phyloP scores from a whole-genome alignment of 139 green algal genomes.

The Tetraselmis striata region DNA sequence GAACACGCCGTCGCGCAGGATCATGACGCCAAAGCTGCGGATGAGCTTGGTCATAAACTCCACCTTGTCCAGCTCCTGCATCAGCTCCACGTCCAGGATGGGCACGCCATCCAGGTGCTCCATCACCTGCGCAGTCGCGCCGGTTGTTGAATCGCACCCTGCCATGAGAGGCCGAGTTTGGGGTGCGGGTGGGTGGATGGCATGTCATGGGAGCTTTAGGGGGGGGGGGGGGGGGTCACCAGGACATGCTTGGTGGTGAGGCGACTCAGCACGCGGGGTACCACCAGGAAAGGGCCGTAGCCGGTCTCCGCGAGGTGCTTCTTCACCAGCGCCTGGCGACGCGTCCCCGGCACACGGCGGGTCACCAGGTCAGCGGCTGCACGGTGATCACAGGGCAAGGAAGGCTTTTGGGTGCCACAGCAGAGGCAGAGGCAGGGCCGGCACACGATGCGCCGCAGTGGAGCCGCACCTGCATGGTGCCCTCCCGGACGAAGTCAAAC shows the following conservation, averaged over 20 bases:
- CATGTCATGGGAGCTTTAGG: too few species aligned
- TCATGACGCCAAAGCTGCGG: conserved; percentile 35
- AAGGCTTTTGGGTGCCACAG: too few species aligned
- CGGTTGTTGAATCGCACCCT: too few species aligned
- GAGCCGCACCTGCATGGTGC: not conserved
- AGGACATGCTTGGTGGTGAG: not conserved
- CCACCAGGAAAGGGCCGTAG: not conserved
- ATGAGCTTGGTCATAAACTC: conserved; percentile 26
- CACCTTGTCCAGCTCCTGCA: conserved; percentile 13
- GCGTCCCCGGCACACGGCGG: too few species aligned
- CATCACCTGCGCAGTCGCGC: conserved; percentile 11
- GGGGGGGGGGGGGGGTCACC: not conserved
- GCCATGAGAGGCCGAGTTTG: too few species aligned
- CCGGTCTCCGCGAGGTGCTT: not conserved
- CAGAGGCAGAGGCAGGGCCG: too few species aligned
- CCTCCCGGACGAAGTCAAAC: conserved; percentile 39
- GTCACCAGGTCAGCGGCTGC: too few species aligned
- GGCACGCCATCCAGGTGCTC: conserved; percentile 31
- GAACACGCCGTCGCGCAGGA: conserved; percentile 39
- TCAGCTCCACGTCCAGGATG: conserved; percentile 24
- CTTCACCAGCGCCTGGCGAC: not conserved
- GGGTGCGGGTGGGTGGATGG: too few species aligned
- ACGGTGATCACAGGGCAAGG: too few species aligned
- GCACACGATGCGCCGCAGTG: too few species aligned
- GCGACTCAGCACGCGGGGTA: not conserved